These are phyloP conservation scores for Zymoseptoria passerinii DNA, from an alignment of 2,329 filamentous ascomycete genomes.

Conservation along the genomic window DNA sequence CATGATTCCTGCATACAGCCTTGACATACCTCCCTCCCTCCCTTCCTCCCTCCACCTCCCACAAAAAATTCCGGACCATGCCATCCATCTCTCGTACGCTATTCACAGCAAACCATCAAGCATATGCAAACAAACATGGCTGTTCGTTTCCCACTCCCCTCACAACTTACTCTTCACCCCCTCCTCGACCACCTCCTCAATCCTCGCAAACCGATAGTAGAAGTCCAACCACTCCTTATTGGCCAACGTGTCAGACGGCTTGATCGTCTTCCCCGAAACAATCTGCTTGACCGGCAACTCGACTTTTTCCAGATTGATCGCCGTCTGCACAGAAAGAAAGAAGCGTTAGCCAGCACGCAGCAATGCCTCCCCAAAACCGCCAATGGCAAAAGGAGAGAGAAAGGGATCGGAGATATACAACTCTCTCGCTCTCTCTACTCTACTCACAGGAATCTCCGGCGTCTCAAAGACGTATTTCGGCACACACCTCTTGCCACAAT, in stretches of 20 bases:
- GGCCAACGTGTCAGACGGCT: conserved; percentile 65
- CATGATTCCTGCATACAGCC: no score
- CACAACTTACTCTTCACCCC: conserved; percentile 44
- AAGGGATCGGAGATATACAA: no score
- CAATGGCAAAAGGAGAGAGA: neutral
- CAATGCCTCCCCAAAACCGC: no score
- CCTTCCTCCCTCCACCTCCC: no score
- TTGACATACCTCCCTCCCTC: no score
- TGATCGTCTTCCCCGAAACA: conserved; percentile 64
- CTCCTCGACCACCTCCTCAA: conserved; percentile 50
- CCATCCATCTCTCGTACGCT: no score
- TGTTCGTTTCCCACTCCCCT: no score
- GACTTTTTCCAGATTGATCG: conserved; percentile 78
- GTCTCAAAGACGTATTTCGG: conserved; percentile 73
- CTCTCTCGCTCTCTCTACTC: no score
- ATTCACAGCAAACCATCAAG: no score
- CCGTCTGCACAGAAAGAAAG: conserved; percentile 46
- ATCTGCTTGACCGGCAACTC: conserved; percentile 80
- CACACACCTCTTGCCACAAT: conserved; percentile 65
- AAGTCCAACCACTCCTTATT: conserved; percentile 69
- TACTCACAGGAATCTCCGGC: conserved; percentile 66
- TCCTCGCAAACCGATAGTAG: conserved; percentile 70
- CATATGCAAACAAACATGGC: no score
- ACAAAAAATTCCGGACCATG: no score
- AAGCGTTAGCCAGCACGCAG: neutral